A percentile compares a stretch with the other conserved stretches of the same genome.
These are phyloP conservation scores for Crassisporium funariophilum DNA, from an alignment of 768 basidiomycete species.

Conservation along the genomic window DNA sequence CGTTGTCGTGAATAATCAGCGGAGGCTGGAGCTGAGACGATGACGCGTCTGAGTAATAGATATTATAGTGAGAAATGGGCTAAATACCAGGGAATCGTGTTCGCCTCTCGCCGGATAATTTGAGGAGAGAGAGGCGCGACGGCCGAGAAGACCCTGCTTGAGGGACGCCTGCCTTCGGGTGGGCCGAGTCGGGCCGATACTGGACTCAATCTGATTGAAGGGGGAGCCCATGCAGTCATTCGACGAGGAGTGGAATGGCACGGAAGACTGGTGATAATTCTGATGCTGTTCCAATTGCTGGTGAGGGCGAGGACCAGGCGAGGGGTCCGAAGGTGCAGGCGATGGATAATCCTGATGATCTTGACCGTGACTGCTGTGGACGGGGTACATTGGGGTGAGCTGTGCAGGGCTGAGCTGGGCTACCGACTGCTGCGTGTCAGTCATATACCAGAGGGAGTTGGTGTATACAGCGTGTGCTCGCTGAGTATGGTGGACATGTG, in stretches of 20 bases:
- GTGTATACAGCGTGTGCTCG: too few relatives aligned
- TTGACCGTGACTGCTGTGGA: too few relatives aligned
- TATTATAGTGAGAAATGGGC: too few relatives aligned
- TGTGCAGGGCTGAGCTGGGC: slow-evolving; percentile 27
- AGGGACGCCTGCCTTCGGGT: slow-evolving; percentile 45
- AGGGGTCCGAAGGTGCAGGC: slow-evolving; percentile 40
- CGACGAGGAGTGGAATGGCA: slow-evolving; percentile 1
- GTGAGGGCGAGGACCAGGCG: slow-evolving; percentile 16
- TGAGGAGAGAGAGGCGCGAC: slow-evolving; percentile 24
- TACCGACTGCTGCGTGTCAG: too few relatives aligned
- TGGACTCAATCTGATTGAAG: slow-evolving; percentile 48
- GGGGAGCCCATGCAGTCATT: slow-evolving; percentile 19
- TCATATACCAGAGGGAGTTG: too few relatives aligned
- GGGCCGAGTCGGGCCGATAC: slow-evolving; percentile 53
- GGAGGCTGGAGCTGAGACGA: background rate
- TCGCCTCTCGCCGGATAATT: slow-evolving; percentile 15
- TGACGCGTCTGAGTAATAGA: too few relatives aligned
- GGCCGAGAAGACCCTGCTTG: slow-evolving; percentile 26
- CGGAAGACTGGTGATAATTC: background rate
- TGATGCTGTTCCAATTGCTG: background rate
- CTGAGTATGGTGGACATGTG: background rate
- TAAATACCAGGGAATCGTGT: too few relatives aligned
- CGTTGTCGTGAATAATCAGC: background rate
- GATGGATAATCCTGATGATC: slow-evolving; percentile 36
- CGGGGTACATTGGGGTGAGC: slow-evolving; percentile 21